Percentiles rank a stretch among this genome's conserved stretches.
These are phyloP conservation scores for Colletotrichum euphorbiae DNA, from an alignment of 2,329 filamentous ascomycete species.

Conservation along the genomic window DNA sequence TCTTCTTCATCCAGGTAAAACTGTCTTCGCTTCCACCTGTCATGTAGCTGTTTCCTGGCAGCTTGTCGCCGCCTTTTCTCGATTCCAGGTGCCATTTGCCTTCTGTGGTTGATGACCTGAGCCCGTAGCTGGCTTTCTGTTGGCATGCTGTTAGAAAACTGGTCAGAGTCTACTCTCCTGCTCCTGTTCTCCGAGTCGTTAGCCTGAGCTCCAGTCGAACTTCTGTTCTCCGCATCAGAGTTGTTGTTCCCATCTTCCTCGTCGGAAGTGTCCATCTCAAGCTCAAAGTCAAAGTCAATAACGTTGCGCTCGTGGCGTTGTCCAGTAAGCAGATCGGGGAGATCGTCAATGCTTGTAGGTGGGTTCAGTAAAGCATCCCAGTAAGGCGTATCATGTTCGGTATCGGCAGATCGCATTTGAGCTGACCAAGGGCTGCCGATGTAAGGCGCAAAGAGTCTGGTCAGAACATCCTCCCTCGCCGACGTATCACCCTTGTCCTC, in stretches of 20 bases:
- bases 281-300: conserved; percentile 37
- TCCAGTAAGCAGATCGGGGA: conserved; percentile 54
- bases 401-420: conserved; percentile 46
- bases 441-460: conserved; percentile 59
- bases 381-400: conserved; percentile 53
- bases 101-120: conserved; percentile 50
- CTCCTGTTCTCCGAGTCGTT: conserved; percentile 28
- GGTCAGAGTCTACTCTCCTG: conserved; percentile 43
- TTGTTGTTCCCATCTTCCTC: conserved; percentile 44
- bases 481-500: conserved; percentile 71
- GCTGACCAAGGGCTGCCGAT: conserved; percentile 42
- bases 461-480: conserved; percentile 70
- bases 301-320: conserved; percentile 40
- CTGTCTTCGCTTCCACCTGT: conserved; percentile 80
- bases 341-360: conserved; percentile 56
- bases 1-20: conserved; percentile 92
- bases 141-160: conserved; percentile 48
- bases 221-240: conserved; percentile 44
- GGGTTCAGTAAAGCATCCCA: conserved; percentile 59
- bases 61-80: conserved; percentile 53
- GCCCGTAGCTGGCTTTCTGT: conserved; percentile 57
- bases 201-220: conserved; percentile 9
- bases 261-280: conserved; percentile 40
- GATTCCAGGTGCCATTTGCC: conserved; percentile 51
- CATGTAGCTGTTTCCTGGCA: conserved; percentile 67